Evolutionary conservation across 2,329 filamentous ascomycete species (phyloP).

Genomic region (Colletotrichum echinochloae): DNA sequence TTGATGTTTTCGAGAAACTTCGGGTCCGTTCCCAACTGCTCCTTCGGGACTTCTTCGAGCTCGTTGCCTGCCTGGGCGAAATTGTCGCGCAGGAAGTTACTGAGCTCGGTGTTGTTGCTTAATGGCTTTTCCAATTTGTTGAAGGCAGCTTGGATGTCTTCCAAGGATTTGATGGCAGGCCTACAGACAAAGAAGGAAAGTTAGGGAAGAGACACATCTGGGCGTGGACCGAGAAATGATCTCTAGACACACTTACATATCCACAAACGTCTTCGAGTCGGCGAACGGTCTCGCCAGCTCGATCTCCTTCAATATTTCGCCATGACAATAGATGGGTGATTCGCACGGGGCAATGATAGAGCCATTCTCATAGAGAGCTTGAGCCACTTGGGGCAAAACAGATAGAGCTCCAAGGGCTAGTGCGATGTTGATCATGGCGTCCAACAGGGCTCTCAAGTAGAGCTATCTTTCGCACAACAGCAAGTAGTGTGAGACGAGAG

Average conservation of each 20-base stretch:
- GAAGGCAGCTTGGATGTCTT: conserved; percentile 72
- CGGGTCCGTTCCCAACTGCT: conserved; percentile 66
- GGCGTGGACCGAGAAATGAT: not conserved
- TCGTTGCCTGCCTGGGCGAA: conserved; percentile 75
- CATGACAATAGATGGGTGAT: conserved; percentile 75
- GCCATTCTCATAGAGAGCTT: conserved; percentile 69
- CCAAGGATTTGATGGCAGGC: conserved; percentile 69
- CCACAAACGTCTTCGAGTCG: conserved; percentile 79
- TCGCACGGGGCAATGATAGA: conserved; percentile 73
- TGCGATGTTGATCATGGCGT: conserved; percentile 14
- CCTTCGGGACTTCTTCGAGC: conserved; percentile 64
- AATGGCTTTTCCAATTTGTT: conserved; percentile 69
- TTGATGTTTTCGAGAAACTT: conserved; percentile 68
- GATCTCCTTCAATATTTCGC: conserved; percentile 71
- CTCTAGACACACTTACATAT: conserved; percentile 63
- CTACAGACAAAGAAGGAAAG: conserved; percentile 49
- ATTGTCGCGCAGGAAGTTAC: conserved; percentile 70
- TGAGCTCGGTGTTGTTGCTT: conserved; percentile 71
- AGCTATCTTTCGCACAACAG: not conserved
- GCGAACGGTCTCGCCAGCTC: conserved; percentile 72
- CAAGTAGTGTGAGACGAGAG: not conserved
- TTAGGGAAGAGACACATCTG: conserved; percentile 26
- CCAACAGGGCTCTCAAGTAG: not conserved
- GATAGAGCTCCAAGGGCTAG: conserved; percentile 29
- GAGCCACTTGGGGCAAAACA: conserved; percentile 44